Base-by-base conservation (phyloP, 768 basidiomycete genomes). In the Phallus indusiatus region DNA sequence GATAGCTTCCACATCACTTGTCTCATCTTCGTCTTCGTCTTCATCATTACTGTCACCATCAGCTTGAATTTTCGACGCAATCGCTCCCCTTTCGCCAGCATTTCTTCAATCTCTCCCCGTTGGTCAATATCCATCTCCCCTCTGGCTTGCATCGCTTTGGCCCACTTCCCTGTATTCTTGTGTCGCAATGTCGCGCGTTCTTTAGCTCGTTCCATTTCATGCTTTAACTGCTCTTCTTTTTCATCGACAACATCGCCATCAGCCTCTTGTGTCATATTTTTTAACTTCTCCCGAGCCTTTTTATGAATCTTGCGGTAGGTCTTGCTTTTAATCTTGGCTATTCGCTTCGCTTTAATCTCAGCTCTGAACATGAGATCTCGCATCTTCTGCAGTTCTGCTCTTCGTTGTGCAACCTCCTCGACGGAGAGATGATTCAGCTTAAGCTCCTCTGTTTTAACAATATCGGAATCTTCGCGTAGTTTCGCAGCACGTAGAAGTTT, bases 271-370 rank as follows among this genome's bases (percentile, higher is more conserved):
- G 75, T 62, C 56, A 72, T 68, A 1, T 69, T 71, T 1, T 62
- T 75, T 72, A 48, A 71, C 62, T 82, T 83, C 60, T 85, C 88
- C 50, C 80, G 79, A 66, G 87, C 82, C 68, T 88, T 93, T 69
- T 90, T 80, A 67, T 84, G 85, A 51, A 97, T 77, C 63, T 87
- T 86, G 28, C 94, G 79, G 69, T 93, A 98, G 1, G 90, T 83
- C 73, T 93, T 95, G 70, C 88, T 91, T 76, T 98, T 98, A 73
- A 99, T 99, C 74, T 94, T 97, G 20, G 86, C 82, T 17, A 95
- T 77, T 17, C 94, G 83, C 67, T 88, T 88, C 17, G 93, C 90
- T 69, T 95, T 94, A 36, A 82, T 75, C 65, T 97, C 95, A 0
- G 92, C 92, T 5, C 94, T 84, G 74, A 95, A 96, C 76, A 93